Evolutionary conservation across 2,329 filamentous ascomycete genomes (phyloP), one percentile per base, ranked within the genome.

Genomic region (Xylariaceae sp.): DNA sequence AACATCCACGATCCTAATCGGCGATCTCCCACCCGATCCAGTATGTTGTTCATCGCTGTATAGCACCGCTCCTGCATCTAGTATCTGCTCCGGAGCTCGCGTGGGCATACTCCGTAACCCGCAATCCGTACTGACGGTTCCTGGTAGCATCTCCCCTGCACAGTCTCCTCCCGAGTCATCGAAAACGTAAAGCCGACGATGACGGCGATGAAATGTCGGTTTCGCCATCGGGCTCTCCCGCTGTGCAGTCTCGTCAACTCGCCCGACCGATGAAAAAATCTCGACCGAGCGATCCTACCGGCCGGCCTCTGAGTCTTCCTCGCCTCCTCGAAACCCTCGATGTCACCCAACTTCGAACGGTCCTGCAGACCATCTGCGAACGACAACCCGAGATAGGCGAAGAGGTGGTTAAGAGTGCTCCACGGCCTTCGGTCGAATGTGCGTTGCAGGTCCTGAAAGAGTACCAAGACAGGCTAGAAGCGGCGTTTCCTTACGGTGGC

Each of bases 311-410:
- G 48, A 69, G 77, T 1, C 76, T 85, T 6, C 79, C 81, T 59
- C 88, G 94, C 69, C 83, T 99, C n/a, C 86, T 99, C 63, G 93
- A 99, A 76, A 97, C 94, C 0, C 84, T 99, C 50, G 90, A 95
- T 70, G 88, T 87, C 61, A 84, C 89, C 61, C 90, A 95, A 66
- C 82, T 99, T 69, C 87, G 93, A 66, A 86, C 85, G 41, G 87
- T 97, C 1, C 82, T 99, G n/a, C 90, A 92, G 73, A 88, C 89
- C 57, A 89, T 99, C 71, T 97, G 92, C 77, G 89, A 96, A 70
- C 86, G 89, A 66, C 91, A 96, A 71, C 91, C 92, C 3, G 87
- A 89, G 65, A 88, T 99, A 63, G 88, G 87, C 56, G 84, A 89
- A 55, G 92, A 97, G 74, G 88, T 99, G 50, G 85, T 92, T 37